Evolutionary conservation across 495 filamentous ascomycete genomes (phyloP), one percentile per base, ranked within the genome.

Genomic region (Penicillium macrosclerotiorum): DNA sequence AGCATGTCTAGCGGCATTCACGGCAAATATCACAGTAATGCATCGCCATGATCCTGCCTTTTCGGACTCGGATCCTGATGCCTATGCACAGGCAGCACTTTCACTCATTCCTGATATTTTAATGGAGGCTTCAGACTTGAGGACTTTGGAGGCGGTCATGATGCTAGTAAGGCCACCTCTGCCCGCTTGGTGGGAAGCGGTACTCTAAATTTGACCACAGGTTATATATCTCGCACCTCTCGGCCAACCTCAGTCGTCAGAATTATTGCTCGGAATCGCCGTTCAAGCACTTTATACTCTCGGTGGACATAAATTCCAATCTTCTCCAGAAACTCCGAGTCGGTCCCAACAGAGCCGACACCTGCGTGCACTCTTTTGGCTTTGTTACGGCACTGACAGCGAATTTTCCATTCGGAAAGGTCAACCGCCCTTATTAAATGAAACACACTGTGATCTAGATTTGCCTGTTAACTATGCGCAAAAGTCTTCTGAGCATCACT

Each of bases 351-450:
- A 42, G 1, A 47, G 40, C 13, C 48, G 54, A 26, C 65, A 69
- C 50, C 23, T 62, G 4, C 64, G 65, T 3, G 54, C 46, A 19
- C 30, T 68, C 0, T 71, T 71, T 48, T 69, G 68, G 68, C 45
- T 63, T 7, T 64, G 59, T 39, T 71, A 69, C 42, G 45, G 45
- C 9, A 35, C 60, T 9, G 68, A 70, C 35, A 68, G 64, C 20
- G 58, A 67, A 36, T 45, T 65, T 16, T 60, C 60, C 6, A 59
- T 65, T 9, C 59, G 63, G 8, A 51, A 52, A 20, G 32, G 46
- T 7, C 52, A 57, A 22, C 57, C 63, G 5, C 65, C 63, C 1
- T 27, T 59, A 11, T 51, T 70, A 3, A 58, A 62, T 8, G 63
- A 64, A 7, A 46, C 40, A 13, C 49, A 65, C 20, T 69, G 65